Conservation (phyloP, 2,329 filamentous ascomycete genomes). For the Diaporthe sp. region DNA sequence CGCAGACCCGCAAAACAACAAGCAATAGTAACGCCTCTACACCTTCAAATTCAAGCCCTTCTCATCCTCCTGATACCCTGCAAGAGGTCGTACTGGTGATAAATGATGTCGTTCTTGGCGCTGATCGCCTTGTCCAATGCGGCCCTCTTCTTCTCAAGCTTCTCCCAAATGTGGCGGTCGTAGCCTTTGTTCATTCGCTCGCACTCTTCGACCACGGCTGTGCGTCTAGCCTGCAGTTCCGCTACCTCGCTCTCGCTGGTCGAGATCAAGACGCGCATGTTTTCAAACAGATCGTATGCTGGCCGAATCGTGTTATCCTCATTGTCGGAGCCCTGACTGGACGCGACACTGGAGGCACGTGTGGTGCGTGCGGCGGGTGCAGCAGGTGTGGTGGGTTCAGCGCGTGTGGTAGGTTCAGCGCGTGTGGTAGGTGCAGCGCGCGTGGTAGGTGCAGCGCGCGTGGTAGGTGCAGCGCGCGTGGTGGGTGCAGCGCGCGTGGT, state of each 20-base stretch:
- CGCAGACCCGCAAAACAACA: too few relatives aligned
- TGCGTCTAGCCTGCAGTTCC: constrained; percentile 81
- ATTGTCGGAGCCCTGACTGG: constrained; percentile 52
- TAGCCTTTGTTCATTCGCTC: constrained; percentile 76
- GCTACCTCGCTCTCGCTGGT: constrained; percentile 83
- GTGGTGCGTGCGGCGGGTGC: constrained; percentile 54
- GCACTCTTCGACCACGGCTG: constrained; percentile 72
- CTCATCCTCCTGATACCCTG: constrained; percentile 81
- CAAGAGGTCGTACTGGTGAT: constrained; percentile 85
- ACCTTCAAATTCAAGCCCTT: constrained; percentile 67
- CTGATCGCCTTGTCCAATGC: constrained; percentile 75
- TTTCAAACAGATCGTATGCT: constrained; percentile 77
- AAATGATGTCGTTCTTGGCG: constrained; percentile 83
- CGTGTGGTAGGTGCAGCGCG: constrained; percentile 54
- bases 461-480: neutral
- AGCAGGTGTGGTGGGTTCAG: neutral
- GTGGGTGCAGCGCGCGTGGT: neutral
- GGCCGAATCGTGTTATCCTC: constrained; percentile 74
- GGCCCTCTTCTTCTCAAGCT: constrained; percentile 72
- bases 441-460: neutral
- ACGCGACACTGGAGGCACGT: constrained; percentile 62
- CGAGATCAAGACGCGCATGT: constrained; percentile 88
- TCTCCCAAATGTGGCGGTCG: constrained; percentile 74
- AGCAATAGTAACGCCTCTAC: neutral
- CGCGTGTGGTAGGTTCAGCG: neutral